Evolutionary conservation across 2,329 filamentous ascomycete genomes (phyloP).

Genomic region (Botryotinia convoluta): DNA sequence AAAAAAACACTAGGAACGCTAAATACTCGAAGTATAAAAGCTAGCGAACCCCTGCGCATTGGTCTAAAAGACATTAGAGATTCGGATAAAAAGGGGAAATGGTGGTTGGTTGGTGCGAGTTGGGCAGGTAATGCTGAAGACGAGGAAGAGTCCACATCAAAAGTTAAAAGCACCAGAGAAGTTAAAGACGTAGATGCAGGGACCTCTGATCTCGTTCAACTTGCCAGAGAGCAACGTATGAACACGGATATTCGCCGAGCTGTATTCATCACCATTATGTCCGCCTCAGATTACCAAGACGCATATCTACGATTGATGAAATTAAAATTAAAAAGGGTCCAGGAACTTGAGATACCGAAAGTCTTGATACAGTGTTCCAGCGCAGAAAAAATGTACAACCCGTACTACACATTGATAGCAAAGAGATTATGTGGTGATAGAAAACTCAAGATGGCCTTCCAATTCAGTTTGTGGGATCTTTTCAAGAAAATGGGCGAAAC

Average conservation of each 20-base stretch:
- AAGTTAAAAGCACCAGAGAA: background rate
- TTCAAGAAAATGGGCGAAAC: slow-evolving; percentile 84
- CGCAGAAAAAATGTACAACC: slow-evolving; percentile 81
- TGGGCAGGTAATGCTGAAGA: slow-evolving; percentile 55
- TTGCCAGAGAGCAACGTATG: slow-evolving; percentile 40
- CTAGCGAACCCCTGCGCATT: slow-evolving; percentile 77
- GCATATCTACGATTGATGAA: slow-evolving; percentile 77
- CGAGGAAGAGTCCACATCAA: slow-evolving; percentile 32
- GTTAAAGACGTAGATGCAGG: slow-evolving; percentile 38
- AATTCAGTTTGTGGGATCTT: slow-evolving; percentile 81
- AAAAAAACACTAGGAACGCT: slow-evolving; percentile 82
- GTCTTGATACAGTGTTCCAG: slow-evolving; percentile 86
- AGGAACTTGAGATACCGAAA: slow-evolving; percentile 81
- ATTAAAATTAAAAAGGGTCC: slow-evolving; percentile 79
- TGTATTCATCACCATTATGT: slow-evolving; percentile 92
- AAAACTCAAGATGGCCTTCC: slow-evolving; percentile 78
- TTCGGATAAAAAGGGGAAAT: slow-evolving; percentile 85
- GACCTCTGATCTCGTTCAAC: slow-evolving; percentile 37
- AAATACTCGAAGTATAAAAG: slow-evolving; percentile 65
- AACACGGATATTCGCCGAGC: slow-evolving; percentile 48
- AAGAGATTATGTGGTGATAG: slow-evolving; percentile 72
- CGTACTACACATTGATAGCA: slow-evolving; percentile 87
- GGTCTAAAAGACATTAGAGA: slow-evolving; percentile 78
- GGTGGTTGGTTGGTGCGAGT: slow-evolving; percentile 98
- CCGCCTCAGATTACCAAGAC: slow-evolving; percentile 78